These are phyloP conservation scores for Cytospora leucostoma DNA, from an alignment of 2,329 filamentous ascomycete genomes.

Conservation along the genomic window DNA sequence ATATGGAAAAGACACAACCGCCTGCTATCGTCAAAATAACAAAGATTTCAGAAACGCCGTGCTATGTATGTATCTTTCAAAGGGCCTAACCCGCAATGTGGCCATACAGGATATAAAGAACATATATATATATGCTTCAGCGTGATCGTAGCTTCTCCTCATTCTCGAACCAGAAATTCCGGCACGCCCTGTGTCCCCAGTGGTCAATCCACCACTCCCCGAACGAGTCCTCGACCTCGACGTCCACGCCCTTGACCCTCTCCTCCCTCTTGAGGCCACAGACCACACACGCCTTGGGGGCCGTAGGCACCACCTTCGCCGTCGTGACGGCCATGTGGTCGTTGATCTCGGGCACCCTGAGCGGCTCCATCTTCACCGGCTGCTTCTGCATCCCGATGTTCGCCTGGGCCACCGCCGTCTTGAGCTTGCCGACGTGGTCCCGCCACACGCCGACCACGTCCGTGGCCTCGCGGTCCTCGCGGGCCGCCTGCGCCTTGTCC, in stretches of 20 bases:
- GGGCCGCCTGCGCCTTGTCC: conserved; percentile 77
- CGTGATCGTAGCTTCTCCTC: conserved; percentile 69
- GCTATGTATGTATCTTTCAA: conserved; percentile 7
- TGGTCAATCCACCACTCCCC: conserved; percentile 96
- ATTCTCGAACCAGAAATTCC: conserved; percentile 82
- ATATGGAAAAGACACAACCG: not conserved
- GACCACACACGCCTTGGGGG: conserved; percentile 75
- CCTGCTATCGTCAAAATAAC: conserved; percentile 1
- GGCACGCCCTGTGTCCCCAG: conserved; percentile 79
- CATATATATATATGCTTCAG: conserved; percentile 38
- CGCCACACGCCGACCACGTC: conserved; percentile 78
- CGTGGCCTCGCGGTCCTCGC: conserved; percentile 81
- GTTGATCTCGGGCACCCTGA: conserved; percentile 68
- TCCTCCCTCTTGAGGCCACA: conserved; percentile 90
- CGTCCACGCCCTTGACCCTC: conserved; percentile 73
- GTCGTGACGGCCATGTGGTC: conserved; percentile 69
- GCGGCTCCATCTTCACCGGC: conserved; percentile 34
- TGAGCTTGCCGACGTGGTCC: conserved; percentile 71
- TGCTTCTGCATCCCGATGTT: conserved; percentile 47
- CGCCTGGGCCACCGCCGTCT: conserved; percentile 68
- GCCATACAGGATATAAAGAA: not conserved
- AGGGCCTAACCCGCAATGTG: not conserved
- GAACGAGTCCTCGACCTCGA: conserved; percentile 83
- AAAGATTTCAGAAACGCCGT: conserved; percentile 15
- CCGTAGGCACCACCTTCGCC: conserved; percentile 72